These are phyloP conservation scores for Parascedosporium putredinis DNA, from an alignment of 2,329 filamentous ascomycete species.

Conservation along the genomic window DNA sequence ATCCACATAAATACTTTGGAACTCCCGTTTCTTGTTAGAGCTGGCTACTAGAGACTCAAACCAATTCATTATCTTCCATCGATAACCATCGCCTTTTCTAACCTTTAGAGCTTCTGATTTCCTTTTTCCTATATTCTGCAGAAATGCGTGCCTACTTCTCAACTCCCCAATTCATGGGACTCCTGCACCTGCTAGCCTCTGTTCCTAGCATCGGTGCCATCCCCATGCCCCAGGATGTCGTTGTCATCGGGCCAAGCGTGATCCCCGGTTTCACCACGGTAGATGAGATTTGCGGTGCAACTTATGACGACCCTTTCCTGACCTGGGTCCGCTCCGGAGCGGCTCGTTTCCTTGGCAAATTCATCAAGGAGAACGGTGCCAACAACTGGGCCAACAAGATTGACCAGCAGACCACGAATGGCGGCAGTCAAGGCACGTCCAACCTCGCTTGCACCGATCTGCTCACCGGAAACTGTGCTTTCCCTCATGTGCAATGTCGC, in stretches of 20 bases:
- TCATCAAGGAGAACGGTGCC: background rate
- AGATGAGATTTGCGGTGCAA: background rate
- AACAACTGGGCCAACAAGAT: background rate
- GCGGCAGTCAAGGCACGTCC: background rate
- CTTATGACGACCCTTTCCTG: background rate
- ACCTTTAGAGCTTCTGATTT: no score
- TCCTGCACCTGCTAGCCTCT: background rate
- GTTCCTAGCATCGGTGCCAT: background rate
- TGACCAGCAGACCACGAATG: background rate
- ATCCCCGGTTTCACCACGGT: background rate
- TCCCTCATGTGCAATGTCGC: background rate
- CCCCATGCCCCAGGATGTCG: background rate
- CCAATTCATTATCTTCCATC: no score
- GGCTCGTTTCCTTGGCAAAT: background rate
- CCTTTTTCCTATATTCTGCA: no score
- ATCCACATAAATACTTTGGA: no score
- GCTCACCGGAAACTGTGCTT: background rate
- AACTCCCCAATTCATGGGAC: background rate
- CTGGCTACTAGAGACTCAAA: no score
- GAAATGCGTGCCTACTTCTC: background rate
- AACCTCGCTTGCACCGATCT: background rate
- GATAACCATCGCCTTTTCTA: no score
- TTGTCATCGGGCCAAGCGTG: background rate
- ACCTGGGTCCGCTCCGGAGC: background rate
- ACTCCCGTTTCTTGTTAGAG: no score